phyloP scores from a whole-genome alignment of 352 stramenopile species.

The Phytophthora fragariaefolia region DNA sequence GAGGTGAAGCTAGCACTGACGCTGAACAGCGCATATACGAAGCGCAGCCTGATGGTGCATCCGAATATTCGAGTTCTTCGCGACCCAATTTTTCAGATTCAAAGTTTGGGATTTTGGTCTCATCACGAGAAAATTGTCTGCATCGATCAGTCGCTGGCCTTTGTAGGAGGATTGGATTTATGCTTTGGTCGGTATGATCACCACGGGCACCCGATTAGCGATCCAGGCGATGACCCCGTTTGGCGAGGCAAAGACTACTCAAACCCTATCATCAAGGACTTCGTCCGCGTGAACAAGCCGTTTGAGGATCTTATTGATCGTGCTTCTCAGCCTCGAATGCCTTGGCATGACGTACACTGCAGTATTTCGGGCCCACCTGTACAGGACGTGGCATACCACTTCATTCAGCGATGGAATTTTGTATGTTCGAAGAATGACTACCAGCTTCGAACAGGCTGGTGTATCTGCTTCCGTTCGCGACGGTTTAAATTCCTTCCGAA shows the following conservation, averaged over 20 bases:
- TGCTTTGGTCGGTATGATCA: constrained; percentile 91
- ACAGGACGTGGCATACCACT: constrained; percentile 89
- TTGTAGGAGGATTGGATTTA: constrained; percentile 88
- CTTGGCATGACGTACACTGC: constrained; percentile 91
- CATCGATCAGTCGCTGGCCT: constrained; percentile 87
- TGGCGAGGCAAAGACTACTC: constrained; percentile 91
- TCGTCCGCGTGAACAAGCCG: constrained; percentile 85
- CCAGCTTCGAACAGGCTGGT: constrained; percentile 86
- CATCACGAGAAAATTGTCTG: constrained; percentile 95
- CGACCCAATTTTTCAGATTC: constrained; percentile 92
- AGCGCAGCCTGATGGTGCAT: constrained; percentile 78
- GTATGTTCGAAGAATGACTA: constrained; percentile 91
- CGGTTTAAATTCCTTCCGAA: constrained; percentile 88
- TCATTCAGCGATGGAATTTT: constrained; percentile 94
- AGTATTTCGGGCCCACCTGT: constrained; percentile 82
- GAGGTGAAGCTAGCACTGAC: constrained; percentile 91
- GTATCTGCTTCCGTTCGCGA: constrained; percentile 83
- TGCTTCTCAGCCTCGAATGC: constrained; percentile 79
- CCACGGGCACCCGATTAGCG: constrained; percentile 72
- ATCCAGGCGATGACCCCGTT: constrained; percentile 64
- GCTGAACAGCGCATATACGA: constrained; percentile 89
- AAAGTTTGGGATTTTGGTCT: constrained; percentile 91
- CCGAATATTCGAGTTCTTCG: constrained; percentile 91
- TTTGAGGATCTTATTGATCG: constrained; percentile 89
- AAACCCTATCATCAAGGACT: constrained; percentile 91